Evolutionary conservation across 257 asterid species (phyloP).

Genomic region (Capsicum rhomboideum): DNA sequence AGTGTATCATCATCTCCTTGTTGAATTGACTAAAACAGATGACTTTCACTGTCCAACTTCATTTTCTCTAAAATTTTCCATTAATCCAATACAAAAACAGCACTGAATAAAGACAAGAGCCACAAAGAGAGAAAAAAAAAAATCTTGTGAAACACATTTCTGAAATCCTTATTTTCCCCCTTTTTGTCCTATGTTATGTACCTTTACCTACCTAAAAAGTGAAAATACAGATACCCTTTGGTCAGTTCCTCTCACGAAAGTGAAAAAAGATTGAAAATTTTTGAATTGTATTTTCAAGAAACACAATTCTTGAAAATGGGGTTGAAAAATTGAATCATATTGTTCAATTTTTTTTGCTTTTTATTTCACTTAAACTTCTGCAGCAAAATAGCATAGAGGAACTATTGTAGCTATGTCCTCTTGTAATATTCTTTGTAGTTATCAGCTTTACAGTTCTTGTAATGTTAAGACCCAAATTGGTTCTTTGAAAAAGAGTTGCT

Average conservation of each 20-base stretch:
- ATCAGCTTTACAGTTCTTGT: constrained; percentile 29
- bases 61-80: not conserved
- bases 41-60: not conserved
- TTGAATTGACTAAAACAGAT: too few species aligned
- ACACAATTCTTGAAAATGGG: not conserved
- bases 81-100: not conserved
- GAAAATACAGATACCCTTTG: too few species aligned
- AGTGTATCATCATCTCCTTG: too few species aligned
- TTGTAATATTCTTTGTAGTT: constrained; percentile 41
- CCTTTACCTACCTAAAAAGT: not conserved
- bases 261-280: not conserved
- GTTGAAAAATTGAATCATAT: not conserved
- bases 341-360: not conserved
- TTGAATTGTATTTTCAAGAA: not conserved
- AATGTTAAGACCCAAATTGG: constrained; percentile 29
- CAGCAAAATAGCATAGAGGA: not conserved
- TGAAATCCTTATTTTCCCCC: too few species aligned
- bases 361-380: not conserved
- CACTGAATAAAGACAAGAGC: not conserved
- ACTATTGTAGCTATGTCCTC: constrained; percentile 37
- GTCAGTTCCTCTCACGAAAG: not conserved
- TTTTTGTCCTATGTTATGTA: not conserved
- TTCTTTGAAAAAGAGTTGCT: constrained; percentile 29
- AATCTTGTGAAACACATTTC: not conserved
- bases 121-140: not conserved